These are phyloP conservation scores for Tulasnella sp. DNA, from an alignment of 768 basidiomycete genomes.

Conservation along the genomic window DNA sequence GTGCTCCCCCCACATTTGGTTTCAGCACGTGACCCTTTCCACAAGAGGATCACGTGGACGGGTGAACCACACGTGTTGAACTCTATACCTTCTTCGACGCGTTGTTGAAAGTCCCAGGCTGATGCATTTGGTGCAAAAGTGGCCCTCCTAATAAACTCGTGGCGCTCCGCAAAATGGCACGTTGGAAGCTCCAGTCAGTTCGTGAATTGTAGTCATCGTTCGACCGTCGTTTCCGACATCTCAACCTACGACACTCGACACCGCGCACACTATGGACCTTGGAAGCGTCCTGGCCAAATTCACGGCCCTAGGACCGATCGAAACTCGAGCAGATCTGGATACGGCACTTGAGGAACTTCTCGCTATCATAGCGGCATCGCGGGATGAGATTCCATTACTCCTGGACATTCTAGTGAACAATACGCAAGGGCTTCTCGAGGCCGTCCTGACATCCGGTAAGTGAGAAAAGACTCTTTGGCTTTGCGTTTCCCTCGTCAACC, in stretches of 20 bases:
- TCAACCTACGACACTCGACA: not conserved
- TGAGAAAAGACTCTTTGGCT: not conserved
- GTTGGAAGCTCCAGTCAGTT: not conserved
- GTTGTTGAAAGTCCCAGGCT: not conserved
- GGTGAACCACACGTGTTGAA: not conserved
- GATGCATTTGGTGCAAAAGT: not conserved
- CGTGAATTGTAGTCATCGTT: not conserved
- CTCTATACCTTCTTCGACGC: too few species aligned
- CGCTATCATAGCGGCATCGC: not conserved
- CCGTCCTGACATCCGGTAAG: not conserved
- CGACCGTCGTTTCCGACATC: not conserved
- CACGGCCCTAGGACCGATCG: not conserved
- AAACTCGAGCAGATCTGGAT: not conserved
- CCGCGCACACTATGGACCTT: not conserved
- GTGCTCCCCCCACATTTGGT: too few species aligned
- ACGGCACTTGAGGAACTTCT: not conserved
- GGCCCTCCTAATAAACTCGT: not conserved
- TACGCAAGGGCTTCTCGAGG: not conserved
- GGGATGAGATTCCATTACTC: not conserved
- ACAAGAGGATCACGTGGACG: not conserved
- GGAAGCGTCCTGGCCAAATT: not conserved
- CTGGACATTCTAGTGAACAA: not conserved
- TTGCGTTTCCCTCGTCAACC: not conserved
- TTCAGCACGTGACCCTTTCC: too few species aligned
- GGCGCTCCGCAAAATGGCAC: not conserved